Base-by-base conservation (phyloP, 192 early-diverging fungal genomes). In the Haplosporangium gracile region DNA sequence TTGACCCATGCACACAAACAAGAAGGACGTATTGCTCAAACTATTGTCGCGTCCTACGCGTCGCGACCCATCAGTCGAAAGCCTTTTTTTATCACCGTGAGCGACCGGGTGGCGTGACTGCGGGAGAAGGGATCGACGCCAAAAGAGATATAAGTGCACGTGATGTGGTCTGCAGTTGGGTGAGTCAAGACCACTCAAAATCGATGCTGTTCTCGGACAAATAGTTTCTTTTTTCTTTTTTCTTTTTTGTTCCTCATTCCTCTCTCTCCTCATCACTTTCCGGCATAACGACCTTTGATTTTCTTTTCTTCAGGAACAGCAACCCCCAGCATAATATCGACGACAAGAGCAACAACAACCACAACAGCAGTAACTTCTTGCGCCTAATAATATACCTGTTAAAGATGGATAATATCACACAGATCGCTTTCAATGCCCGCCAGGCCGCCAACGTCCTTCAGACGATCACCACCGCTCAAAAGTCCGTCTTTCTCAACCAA, bases 371-470 rank as follows among this genome's bases (percentile, higher is more conserved):
- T 7, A 53, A 16, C 40, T 20, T 57, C 20, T 55, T 45, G 69
- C 43, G 39, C 68, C 39, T 38, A 39, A 32, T 43, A 74, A 51
- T 47, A 51, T 13, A 74, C 1, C 24, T 60, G n/a, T 29, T 29
- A 32, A 22, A 38, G 9, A 86, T 86, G 84, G 86, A 88, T 26
- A 45, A 49, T 53, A 82, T 88, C 68, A 82, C 80, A 13, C 73
- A 89, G 29, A 90, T 91, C 75, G 93, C 93, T 24, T 88, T 86
- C 72, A 78, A 86, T 69, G 95, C 96, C 75, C 94, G 95, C 73
- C 89, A 92, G 40, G 96, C 96, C 36, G 92, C 96, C 82, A 93
- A 93, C 84, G 78, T 89, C 69, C 90, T 97, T 72, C 95, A 95
- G 77, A 91, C 93, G 5, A 89, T 95, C 36, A 92, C 90, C 43